These are phyloP conservation scores for Austroboletus eburneus DNA, from an alignment of 768 basidiomycete genomes.

Conservation along the genomic window DNA sequence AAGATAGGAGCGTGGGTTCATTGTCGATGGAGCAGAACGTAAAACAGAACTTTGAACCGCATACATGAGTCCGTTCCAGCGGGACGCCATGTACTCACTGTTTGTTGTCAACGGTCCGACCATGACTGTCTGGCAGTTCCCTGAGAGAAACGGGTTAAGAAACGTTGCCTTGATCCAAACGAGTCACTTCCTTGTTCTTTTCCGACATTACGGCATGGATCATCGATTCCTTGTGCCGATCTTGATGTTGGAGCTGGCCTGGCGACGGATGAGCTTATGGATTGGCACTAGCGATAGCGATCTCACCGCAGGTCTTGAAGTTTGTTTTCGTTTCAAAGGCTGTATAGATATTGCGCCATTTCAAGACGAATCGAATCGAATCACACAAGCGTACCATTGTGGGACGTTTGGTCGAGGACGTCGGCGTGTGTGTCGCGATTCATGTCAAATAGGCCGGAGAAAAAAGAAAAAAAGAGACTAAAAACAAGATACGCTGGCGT, in stretches of 20 bases:
- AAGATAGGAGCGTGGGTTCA: slow-evolving; percentile 11
- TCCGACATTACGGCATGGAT: background rate
- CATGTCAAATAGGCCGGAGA: slow-evolving; percentile 12
- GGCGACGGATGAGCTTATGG: slow-evolving; percentile 1
- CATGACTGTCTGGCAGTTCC: slow-evolving; percentile 24
- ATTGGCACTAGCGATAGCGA: background rate
- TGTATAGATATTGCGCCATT: background rate
- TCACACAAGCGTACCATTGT: slow-evolving; percentile 25
- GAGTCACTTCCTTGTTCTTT: slow-evolving; percentile 11
- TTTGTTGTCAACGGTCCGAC: slow-evolving; percentile 50
- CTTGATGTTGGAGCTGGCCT: slow-evolving; percentile 15
- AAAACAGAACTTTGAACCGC: slow-evolving; percentile 36
- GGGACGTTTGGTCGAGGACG: slow-evolving; percentile 37
- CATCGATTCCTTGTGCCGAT: slow-evolving; percentile 1
- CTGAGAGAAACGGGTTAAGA: slow-evolving; percentile 15
- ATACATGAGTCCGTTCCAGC: slow-evolving; percentile 16
- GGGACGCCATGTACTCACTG: slow-evolving; percentile 41
- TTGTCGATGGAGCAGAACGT: slow-evolving; percentile 9
- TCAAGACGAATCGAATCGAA: background rate
- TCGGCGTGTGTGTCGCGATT: slow-evolving; percentile 36
- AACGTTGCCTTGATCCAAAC: too few species aligned
- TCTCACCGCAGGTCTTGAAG: slow-evolving; percentile 10
- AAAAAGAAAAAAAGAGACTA: slow-evolving; percentile 14
- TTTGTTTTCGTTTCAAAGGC: slow-evolving; percentile 1
- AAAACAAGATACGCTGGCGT: slow-evolving; percentile 4